Percentiles rank a stretch among this genome's conserved stretches.
Evolutionary conservation across 805 yeast species (phyloP).

Genomic region (Saturnispora halmiae): DNA sequence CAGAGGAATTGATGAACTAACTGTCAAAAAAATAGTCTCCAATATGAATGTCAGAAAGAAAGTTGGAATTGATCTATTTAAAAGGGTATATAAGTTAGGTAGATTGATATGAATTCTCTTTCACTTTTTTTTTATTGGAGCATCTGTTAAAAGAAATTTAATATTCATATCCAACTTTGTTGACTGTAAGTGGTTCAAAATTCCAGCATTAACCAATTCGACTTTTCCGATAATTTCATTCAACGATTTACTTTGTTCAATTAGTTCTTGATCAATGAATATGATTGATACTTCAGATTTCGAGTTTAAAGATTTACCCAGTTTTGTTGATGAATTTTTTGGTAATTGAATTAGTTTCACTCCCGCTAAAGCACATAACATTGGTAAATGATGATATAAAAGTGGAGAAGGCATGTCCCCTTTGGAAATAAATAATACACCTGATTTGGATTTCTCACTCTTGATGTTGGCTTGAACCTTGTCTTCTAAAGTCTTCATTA

Average conservation of each 20-base stretch:
- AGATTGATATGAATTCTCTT: background rate
- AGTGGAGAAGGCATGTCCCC: slow-evolving; percentile 33
- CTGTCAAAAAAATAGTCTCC: background rate
- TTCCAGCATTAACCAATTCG: slow-evolving; percentile 21
- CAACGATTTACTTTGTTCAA: slow-evolving; percentile 1
- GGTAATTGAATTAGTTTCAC: slow-evolving; percentile 58
- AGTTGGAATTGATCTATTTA: background rate
- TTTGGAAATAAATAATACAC: slow-evolving; percentile 51
- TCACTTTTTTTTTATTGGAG: slow-evolving; percentile 31
- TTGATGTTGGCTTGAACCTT: slow-evolving; percentile 29
- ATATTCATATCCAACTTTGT: slow-evolving; percentile 24
- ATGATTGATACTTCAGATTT: slow-evolving; percentile 15
- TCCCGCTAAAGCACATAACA: slow-evolving; percentile 40
- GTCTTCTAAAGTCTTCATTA: slow-evolving; percentile 38
- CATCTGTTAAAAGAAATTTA: slow-evolving; percentile 37
- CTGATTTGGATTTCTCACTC: slow-evolving; percentile 7
- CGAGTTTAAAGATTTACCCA: slow-evolving; percentile 15
- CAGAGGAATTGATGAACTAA: background rate
- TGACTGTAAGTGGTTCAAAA: slow-evolving; percentile 15
- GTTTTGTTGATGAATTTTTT: slow-evolving; percentile 26
- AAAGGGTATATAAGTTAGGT: slow-evolving; percentile 2
- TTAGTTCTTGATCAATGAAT: slow-evolving; percentile 1
- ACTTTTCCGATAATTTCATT: slow-evolving; percentile 9
- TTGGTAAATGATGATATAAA: slow-evolving; percentile 49
- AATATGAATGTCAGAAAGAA: slow-evolving; percentile 1